A percentile compares a stretch with the other conserved stretches of the same genome.
phyloP scores from a whole-genome alignment of 192 early-diverging fungal species.

The Entophlyctis luteolus region DNA sequence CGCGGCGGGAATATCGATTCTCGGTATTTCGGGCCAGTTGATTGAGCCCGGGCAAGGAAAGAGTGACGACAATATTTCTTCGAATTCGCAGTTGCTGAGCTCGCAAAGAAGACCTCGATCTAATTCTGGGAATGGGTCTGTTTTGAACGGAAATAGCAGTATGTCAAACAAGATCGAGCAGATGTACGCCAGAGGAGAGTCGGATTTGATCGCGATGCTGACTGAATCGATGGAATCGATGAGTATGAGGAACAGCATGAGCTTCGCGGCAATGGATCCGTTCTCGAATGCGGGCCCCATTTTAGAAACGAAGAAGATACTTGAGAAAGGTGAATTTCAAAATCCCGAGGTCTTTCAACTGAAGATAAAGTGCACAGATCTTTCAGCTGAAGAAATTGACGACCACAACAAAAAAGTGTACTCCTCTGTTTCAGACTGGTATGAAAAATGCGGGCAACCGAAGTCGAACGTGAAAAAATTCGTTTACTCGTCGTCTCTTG shows the following conservation, averaged over 20 bases:
- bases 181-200: slow-evolving; percentile 24
- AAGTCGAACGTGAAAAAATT: slow-evolving; percentile 21
- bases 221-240: slow-evolving; percentile 23
- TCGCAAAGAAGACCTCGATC: too few species aligned
- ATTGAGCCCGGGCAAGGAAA: slow-evolving; percentile 14
- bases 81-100: background rate
- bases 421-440: slow-evolving; percentile 29
- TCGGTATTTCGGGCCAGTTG: slow-evolving; percentile 30
- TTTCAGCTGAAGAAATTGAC: background rate
- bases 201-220: slow-evolving; percentile 27
- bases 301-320: slow-evolving; percentile 16
- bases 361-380: background rate
- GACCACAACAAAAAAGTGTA: slow-evolving; percentile 28
- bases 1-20: slow-evolving; percentile 32
- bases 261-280: background rate
- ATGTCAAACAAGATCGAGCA: slow-evolving; percentile 21
- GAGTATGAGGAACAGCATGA: slow-evolving; percentile 16
- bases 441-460: slow-evolving; percentile 7
- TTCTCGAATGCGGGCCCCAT: background rate
- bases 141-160: background rate
- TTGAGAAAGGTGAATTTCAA: slow-evolving; percentile 5
- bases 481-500: slow-evolving; percentile 25
- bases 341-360: background rate
- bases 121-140: background rate
- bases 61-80: background rate